These are phyloP conservation scores for Epichloe gansuensis DNA, from an alignment of 2,329 filamentous ascomycete species.

Conservation along the genomic window DNA sequence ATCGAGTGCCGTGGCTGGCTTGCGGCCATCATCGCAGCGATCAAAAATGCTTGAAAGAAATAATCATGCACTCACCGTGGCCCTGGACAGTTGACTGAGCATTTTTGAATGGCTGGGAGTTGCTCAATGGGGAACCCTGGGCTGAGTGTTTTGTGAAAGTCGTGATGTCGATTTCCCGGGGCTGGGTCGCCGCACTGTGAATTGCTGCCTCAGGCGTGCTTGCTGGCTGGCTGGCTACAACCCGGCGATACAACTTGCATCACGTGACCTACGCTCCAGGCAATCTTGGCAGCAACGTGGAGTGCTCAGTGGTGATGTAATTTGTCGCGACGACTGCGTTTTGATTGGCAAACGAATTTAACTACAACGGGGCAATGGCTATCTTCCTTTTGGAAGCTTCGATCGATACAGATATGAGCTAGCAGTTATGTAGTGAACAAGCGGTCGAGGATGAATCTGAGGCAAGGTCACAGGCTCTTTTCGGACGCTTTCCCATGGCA, in stretches of 20 bases:
- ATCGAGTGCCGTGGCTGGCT: background rate
- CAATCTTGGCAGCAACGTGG: background rate
- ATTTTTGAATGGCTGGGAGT: slow-evolving; percentile 35
- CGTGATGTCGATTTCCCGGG: slow-evolving; percentile 23
- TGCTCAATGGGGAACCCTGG: slow-evolving; percentile 34
- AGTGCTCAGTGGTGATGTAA: background rate
- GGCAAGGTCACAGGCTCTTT: no score
- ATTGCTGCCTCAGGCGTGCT: slow-evolving; percentile 15
- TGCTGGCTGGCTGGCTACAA: background rate
- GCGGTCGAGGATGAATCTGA: no score
- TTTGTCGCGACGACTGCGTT: background rate
- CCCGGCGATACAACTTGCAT: background rate
- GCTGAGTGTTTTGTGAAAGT: slow-evolving; percentile 34
- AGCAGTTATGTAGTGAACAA: no score
- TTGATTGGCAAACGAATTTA: background rate
- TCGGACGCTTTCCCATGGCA: no score
- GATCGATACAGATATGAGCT: no score
- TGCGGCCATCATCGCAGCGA: background rate
- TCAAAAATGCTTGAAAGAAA: background rate
- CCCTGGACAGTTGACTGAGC: slow-evolving; percentile 42
- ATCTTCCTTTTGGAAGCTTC: no score
- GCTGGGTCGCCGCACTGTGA: slow-evolving; percentile 10
- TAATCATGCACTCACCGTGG: slow-evolving; percentile 35
- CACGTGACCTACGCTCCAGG: background rate
- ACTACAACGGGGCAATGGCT: no score